Conservation (phyloP, 2,329 filamentous ascomycete species). For the Scopulariopsis brevicaulis region DNA sequence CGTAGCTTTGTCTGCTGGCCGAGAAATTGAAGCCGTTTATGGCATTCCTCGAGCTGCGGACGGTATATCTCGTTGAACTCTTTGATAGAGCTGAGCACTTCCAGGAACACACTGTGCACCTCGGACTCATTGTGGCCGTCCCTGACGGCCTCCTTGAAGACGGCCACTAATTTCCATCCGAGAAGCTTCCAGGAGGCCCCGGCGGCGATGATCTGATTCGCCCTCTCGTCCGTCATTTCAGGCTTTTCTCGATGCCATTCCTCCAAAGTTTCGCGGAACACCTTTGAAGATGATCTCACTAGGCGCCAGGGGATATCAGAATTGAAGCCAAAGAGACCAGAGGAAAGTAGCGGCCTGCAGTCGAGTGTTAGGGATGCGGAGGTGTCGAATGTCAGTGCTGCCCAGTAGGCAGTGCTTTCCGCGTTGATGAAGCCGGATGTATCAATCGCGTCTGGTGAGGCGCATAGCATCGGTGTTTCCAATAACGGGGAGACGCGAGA, state of each 20-base stretch:
- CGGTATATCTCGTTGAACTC: slow-evolving; percentile 16
- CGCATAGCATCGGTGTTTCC: slow-evolving; percentile 10
- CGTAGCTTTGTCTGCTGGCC: slow-evolving; percentile 17
- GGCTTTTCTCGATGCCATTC: slow-evolving; percentile 13
- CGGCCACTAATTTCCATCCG: slow-evolving; percentile 18
- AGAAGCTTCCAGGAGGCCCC: slow-evolving; percentile 18
- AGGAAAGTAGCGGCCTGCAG: slow-evolving; percentile 23
- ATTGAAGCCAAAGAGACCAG: slow-evolving; percentile 21
- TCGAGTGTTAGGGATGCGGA: slow-evolving; percentile 28
- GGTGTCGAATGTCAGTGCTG: slow-evolving; percentile 27
- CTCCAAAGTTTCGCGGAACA: slow-evolving; percentile 16
- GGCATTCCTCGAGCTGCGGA: slow-evolving; percentile 16
- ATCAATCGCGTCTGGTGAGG: slow-evolving; percentile 14
- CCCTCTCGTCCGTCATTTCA: slow-evolving; percentile 18
- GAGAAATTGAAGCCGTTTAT: slow-evolving; percentile 18
- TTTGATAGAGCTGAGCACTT: slow-evolving; percentile 14
- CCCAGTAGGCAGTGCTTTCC: slow-evolving; percentile 28
- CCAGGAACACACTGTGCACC: slow-evolving; percentile 13
- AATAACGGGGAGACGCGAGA: slow-evolving; percentile 21
- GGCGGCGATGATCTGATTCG: slow-evolving; percentile 17
- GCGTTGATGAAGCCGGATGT: slow-evolving; percentile 20
- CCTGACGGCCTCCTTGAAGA: slow-evolving; percentile 19
- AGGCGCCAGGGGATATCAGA: slow-evolving; percentile 17
- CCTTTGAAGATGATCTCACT: slow-evolving; percentile 14
- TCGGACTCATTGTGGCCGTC: slow-evolving; percentile 18